phyloP scores from a whole-genome alignment of 2,329 filamentous ascomycete species.

The Trichoderma citrinoviride region DNA sequence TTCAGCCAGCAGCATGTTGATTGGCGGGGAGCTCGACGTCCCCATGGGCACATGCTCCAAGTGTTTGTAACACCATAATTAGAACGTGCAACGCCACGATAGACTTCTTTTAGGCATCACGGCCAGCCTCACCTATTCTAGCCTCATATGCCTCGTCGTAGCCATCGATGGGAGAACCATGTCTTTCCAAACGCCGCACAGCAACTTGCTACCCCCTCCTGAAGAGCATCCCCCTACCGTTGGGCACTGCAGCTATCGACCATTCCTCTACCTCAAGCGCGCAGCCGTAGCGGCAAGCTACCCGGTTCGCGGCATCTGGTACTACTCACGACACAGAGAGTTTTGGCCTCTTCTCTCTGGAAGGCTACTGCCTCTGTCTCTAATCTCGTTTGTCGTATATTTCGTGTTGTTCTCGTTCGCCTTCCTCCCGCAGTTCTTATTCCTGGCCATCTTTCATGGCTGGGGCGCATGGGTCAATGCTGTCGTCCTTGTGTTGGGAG shows the following conservation, averaged over 20 bases:
- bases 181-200: background rate
- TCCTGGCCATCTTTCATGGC: slow-evolving; percentile 86
- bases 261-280: slow-evolving; percentile 41
- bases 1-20: background rate
- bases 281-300: slow-evolving; percentile 51
- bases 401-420: slow-evolving; percentile 82
- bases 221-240: background rate
- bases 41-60: background rate
- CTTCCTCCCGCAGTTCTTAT: slow-evolving; percentile 84
- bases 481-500: slow-evolving; percentile 80
- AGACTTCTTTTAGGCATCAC: background rate
- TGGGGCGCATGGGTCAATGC: slow-evolving; percentile 87
- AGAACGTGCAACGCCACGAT: background rate
- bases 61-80: background rate
- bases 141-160: background rate
- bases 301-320: slow-evolving; percentile 72
- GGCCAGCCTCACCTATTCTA: background rate
- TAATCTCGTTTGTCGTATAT: slow-evolving; percentile 81
- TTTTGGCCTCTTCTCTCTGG: slow-evolving; percentile 79
- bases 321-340: slow-evolving; percentile 73
- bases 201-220: background rate
- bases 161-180: background rate
- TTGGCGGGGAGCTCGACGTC: background rate
- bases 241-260: slow-evolving; percentile 32
- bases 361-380: slow-evolving; percentile 73